Conservation (phyloP, 129 eudicot genomes). For the Tagetes patula region DNA sequence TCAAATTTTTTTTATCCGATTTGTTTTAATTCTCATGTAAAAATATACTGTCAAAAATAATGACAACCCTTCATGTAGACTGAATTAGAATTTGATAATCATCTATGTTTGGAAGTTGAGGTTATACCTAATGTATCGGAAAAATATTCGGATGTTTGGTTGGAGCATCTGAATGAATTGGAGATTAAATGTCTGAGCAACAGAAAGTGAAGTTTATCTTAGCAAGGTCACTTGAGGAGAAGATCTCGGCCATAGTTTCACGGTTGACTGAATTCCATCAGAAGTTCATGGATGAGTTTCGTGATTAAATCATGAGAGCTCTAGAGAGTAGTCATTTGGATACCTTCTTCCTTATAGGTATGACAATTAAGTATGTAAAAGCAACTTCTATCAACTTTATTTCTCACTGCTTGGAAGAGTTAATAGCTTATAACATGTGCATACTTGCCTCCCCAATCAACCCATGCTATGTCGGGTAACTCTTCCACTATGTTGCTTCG, state of each 20-base stretch:
- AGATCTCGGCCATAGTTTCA: constrained; percentile 70
- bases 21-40: neutral
- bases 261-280: constrained; percentile 53
- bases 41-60: neutral
- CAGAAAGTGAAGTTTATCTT: neutral
- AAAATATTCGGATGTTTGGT: neutral
- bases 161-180: neutral
- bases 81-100: neutral
- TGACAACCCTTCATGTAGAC: neutral
- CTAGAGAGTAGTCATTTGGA: too few species aligned
- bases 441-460: too few species aligned
- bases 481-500: too few species aligned
- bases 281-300: constrained; percentile 76
- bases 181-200: neutral
- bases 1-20: neutral
- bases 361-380: neutral
- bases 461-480: too few species aligned
- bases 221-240: constrained; percentile 73
- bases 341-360: too few species aligned
- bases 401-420: too few species aligned
- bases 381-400: too few species aligned
- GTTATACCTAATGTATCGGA: neutral
- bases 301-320: constrained; percentile 36
- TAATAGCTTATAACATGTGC: too few species aligned
- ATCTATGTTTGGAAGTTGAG: neutral